Evolutionary conservation across 331 rosid species (phyloP).

Genomic region (Ulmus americana): DNA sequence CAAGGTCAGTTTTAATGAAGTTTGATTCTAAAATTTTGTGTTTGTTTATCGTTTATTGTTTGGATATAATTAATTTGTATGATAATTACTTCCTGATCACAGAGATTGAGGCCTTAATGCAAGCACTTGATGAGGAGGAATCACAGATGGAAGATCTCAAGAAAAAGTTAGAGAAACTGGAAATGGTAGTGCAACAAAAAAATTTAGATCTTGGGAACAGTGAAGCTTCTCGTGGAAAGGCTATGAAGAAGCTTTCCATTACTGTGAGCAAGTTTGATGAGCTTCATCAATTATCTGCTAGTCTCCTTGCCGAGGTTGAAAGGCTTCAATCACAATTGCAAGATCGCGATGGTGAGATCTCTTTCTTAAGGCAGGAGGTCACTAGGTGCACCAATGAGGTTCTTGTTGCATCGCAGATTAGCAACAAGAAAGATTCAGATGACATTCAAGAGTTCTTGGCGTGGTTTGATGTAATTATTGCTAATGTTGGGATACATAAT

Average conservation of each 20-base stretch:
- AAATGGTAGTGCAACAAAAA: constrained; percentile 59
- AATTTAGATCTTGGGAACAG: constrained; percentile 57
- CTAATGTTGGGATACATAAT: constrained; percentile 48
- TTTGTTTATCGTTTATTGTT: constrained; percentile 19
- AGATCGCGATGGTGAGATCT: constrained; percentile 87
- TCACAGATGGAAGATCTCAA: constrained; percentile 70
- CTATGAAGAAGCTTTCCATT: constrained; percentile 66
- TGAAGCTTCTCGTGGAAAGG: constrained; percentile 74
- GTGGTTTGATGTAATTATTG: constrained; percentile 57
- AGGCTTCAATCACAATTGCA: constrained; percentile 84
- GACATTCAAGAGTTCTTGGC: constrained; percentile 56
- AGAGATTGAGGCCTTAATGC: constrained; percentile 89
- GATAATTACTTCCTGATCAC: constrained; percentile 31
- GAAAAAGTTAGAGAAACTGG: constrained; percentile 58
- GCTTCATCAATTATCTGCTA: constrained; percentile 80
- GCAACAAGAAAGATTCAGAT: constrained; percentile 50
- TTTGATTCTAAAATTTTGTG: not conserved
- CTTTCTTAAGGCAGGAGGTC: constrained; percentile 96
- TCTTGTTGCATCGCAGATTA: constrained; percentile 72
- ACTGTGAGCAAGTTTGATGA: constrained; percentile 91
- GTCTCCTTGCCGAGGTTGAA: constrained; percentile 88
- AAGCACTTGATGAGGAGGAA: constrained; percentile 97
- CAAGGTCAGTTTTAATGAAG: constrained; percentile 49
- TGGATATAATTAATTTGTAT: constrained; percentile 14
- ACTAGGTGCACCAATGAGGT: constrained; percentile 87